Evolutionary conservation across 202 grass and related monocot species (phyloP), one percentile per base, ranked within the genome.

Genomic region (Elaeis oleifera): DNA sequence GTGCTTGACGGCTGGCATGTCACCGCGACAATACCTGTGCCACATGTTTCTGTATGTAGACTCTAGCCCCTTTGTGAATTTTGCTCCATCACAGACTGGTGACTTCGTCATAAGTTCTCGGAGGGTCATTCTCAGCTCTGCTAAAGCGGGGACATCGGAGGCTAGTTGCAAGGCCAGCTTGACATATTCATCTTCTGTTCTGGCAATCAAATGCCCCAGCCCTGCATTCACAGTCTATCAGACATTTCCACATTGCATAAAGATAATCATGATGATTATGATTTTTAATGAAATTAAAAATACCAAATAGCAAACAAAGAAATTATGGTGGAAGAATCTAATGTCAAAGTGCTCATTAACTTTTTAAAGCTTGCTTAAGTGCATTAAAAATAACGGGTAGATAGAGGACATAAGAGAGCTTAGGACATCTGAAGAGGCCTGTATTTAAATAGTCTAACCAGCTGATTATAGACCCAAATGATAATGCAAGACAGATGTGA

Each of bases 11-110:
- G 94, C 79, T 36, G 94, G 88, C 21, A 70, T 72, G 61, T 97
- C 85, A 13, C 77, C 88, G 22, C 61, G 51, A 71, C 94, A 97
- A 62, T 92, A 97, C 58, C 84, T 81, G 49, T 23, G 75, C 94
- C 94, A 97, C 88, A 97, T 97, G 64, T 79, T 77, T 55, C 88
- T 82, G 74, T 92, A 97, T 44, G 84, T 74, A 65, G 84, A 88
- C 80, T 97, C 94, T 61, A 97, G 76, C 54, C 88, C 85, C 0
- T 61, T 70, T 59, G 76, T 72, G 71, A 97, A 97, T 53, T 70
- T 80, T 24, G 77, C 71, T 71, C 94, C 94, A 56, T 97, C 80
- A 61, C 88, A 97, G 18, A 97, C 71, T 16, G 88, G 76, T 24
- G 94, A 97, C 56, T 79, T 97, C 18, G 67, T 71, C 94, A 97